Base-by-base conservation (phyloP, 148 eudicot species). In the Camellia japonica region DNA sequence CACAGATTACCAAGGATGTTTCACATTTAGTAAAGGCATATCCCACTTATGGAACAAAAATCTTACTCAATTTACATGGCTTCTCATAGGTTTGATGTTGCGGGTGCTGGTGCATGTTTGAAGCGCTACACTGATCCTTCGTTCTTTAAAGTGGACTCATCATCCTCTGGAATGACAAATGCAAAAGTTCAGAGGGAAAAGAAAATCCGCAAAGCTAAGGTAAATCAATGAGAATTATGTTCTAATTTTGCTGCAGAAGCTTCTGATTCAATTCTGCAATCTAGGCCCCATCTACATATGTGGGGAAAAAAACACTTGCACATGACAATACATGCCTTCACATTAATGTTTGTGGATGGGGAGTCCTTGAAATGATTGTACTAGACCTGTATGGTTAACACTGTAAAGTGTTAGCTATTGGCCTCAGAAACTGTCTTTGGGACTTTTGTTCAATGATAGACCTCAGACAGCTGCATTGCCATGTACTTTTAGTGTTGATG, bases 51-150 rank as follows among this genome's bases (percentile, higher is more conserved):
- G 54, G n/a, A 59, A n/a, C 76, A 23, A 15, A 79, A 76, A 60
- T 79, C 18, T 67, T 75, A 73, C 70, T 79, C 56, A 60, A 71
- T 41, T 79, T 54, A 15, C 51, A 60, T 70, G 20, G 63, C 43
- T 41, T 85, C 56, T 77, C 60, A 47, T 80, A 97, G 99, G 91
- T 97, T 92, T 87, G 99, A 97, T 87, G 95, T 94, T 83, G 99
- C 92, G 60, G 99, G 99, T 77, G 95, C 97, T 81, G 99, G 99
- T 76, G 90, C 99, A 38, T 97, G 98, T 87, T 89, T 97, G 81
- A 97, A 94, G 83, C 98, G 99, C 71, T 97, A 91, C 87, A 90
- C 98, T 23, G 97, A 97, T 85, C 99, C 99, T 23, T 94, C 99
- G 68, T 97, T 88, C 84, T 94, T 88, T 77, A 94, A 91, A 87